phyloP scores from a whole-genome alignment of 164 flowering plant genomes.

The Protea cynaroides region DNA sequence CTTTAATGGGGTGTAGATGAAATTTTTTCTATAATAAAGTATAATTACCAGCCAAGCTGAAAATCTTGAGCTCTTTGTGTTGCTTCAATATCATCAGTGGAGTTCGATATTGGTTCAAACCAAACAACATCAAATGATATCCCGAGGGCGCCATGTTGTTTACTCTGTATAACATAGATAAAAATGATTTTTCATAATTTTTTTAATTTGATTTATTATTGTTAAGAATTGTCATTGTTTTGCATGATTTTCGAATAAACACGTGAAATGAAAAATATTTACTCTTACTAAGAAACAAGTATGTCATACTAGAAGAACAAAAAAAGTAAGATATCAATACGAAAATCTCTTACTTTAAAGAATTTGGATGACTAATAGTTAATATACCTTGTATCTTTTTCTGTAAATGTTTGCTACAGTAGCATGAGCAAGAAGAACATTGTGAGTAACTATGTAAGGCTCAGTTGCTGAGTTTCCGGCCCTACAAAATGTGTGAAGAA shows the following conservation, averaged over 20 bases:
- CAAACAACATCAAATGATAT: slow-evolving; percentile 74
- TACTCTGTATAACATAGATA: slow-evolving; percentile 30
- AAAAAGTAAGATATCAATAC: too few species aligned
- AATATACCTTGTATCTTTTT: slow-evolving; percentile 62
- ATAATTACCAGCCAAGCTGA: slow-evolving; percentile 81
- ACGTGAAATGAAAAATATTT: too few species aligned
- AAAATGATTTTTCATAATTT: background rate
- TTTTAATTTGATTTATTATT: too few species aligned
- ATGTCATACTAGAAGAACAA: too few species aligned
- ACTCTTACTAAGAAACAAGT: too few species aligned
- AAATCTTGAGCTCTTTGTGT: slow-evolving; percentile 85
- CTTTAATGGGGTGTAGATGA: too few species aligned
- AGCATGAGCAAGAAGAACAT: slow-evolving; percentile 72
- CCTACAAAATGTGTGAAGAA: slow-evolving; percentile 47
- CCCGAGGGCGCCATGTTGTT: slow-evolving; percentile 65
- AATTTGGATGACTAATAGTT: too few species aligned
- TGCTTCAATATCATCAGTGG: slow-evolving; percentile 62
- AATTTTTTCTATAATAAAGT: too few species aligned
- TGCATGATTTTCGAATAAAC: too few species aligned
- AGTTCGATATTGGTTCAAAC: slow-evolving; percentile 67
- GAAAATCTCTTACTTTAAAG: too few species aligned
- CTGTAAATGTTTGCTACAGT: slow-evolving; percentile 51
- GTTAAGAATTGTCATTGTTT: too few species aligned
- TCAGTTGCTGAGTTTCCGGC: slow-evolving; percentile 86
- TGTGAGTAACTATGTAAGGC: slow-evolving; percentile 83